Conservation (phyloP, 495 filamentous ascomycete genomes). For the Podospora australis region DNA sequence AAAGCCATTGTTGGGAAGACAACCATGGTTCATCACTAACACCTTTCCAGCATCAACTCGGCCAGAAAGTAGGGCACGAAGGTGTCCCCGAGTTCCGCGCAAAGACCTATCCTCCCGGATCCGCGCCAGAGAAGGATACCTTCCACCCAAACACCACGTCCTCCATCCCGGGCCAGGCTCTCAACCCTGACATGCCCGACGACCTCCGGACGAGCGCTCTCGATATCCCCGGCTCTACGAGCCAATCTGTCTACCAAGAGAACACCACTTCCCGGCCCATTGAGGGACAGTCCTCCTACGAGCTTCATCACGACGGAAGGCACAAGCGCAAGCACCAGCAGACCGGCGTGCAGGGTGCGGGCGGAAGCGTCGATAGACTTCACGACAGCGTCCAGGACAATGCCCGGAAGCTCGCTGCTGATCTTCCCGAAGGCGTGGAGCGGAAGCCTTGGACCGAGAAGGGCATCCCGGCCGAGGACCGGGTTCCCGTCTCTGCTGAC, state of each 20-base stretch:
- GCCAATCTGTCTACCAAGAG: conserved; percentile 47
- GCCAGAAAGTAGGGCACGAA: conserved; percentile 55
- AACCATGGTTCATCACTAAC: background rate
- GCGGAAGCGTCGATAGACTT: background rate
- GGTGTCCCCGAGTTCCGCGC: conserved; percentile 56
- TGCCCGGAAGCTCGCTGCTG: background rate
- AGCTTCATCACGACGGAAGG: conserved; percentile 28
- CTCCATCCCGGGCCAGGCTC: conserved; percentile 40
- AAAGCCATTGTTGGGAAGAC: too few species aligned
- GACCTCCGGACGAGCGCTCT: conserved; percentile 34
- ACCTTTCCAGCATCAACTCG: conserved; percentile 52
- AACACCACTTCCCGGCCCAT: conserved; percentile 46
- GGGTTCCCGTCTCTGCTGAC: too few species aligned
- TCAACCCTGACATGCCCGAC: conserved; percentile 27
- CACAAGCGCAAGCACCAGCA: background rate
- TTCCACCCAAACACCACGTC: conserved; percentile 32
- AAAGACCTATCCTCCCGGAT: conserved; percentile 55
- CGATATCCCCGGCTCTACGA: conserved; percentile 57
- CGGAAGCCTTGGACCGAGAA: background rate
- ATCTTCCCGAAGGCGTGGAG: background rate
- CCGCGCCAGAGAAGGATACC: conserved; percentile 56
- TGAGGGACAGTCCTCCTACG: conserved; percentile 52
- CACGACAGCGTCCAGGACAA: background rate
- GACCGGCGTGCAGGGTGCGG: background rate
- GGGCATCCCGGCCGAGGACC: background rate